These are phyloP conservation scores for Magnusiomyces paraingens DNA, from an alignment of 1,139 yeast genomes.

Conservation along the genomic window DNA sequence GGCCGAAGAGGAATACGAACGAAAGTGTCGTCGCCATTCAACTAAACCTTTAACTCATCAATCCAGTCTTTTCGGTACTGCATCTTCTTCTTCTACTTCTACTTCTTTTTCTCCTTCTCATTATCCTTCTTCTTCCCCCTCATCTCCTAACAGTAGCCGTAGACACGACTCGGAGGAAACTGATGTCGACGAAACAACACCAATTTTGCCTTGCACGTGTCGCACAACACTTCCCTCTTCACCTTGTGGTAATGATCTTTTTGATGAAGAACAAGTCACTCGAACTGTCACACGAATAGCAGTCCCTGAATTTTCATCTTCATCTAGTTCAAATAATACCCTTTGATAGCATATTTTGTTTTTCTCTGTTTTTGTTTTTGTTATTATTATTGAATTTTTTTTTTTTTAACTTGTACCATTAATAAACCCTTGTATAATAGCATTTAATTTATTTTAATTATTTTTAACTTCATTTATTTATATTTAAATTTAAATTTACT, in stretches of 20 bases:
- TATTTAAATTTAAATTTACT: background rate
- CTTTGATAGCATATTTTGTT: background rate
- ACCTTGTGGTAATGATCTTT: background rate
- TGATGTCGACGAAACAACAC: background rate
- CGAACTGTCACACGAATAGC: background rate
- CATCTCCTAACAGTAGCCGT: too few relatives aligned
- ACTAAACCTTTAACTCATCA: background rate
- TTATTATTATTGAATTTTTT: too few relatives aligned
- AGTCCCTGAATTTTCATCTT: background rate
- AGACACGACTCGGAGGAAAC: too few relatives aligned
- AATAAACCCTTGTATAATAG: background rate
- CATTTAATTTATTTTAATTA: background rate
- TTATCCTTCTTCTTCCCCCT: too few relatives aligned
- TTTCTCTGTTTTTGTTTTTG: background rate
- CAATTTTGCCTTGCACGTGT: conserved; percentile 1
- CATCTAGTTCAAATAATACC: background rate
- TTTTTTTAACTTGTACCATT: background rate
- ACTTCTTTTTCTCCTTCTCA: too few relatives aligned
- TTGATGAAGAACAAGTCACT: too few relatives aligned
- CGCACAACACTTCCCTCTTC: background rate
- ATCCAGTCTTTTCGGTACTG: background rate
- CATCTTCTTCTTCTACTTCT: too few relatives aligned
- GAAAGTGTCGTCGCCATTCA: background rate
- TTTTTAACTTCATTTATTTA: background rate
- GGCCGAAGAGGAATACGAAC: conserved; percentile 11